phyloP scores from a whole-genome alignment of 306 rosid species.

The Prunus armeniaca region DNA sequence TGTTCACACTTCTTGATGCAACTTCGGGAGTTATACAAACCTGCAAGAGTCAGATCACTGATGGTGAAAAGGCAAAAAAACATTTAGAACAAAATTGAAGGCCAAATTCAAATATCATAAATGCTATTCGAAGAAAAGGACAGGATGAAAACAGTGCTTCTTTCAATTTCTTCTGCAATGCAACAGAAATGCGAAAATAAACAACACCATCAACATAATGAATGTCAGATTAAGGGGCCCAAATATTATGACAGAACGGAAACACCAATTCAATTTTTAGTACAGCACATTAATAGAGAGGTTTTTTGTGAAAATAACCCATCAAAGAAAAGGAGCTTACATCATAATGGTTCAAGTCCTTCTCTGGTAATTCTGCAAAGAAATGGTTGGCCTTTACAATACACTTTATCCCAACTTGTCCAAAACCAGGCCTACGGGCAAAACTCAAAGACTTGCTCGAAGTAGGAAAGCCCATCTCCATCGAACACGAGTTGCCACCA shows the following conservation, averaged over 20 bases:
- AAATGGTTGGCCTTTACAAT: constrained; percentile 96
- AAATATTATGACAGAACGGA: constrained; percentile 19
- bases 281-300: constrained; percentile 8
- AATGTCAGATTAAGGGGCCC: constrained; percentile 46
- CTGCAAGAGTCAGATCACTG: constrained; percentile 44
- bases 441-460: constrained; percentile 82
- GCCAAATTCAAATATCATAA: constrained; percentile 41
- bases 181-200: constrained; percentile 33
- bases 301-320: constrained; percentile 13
- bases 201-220: constrained; percentile 39
- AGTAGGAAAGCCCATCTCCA: constrained; percentile 66
- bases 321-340: constrained; percentile 49
- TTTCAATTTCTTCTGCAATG: constrained; percentile 31
- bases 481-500: constrained; percentile 44
- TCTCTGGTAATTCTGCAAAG: constrained; percentile 95
- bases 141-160: constrained; percentile 38
- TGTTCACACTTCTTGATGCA: constrained; percentile 73
- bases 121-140: constrained; percentile 50
- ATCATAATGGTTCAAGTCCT: constrained; percentile 96
- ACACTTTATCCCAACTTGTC: constrained; percentile 91
- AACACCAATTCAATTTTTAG: constrained; percentile 23
- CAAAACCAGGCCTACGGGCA: constrained; percentile 87
- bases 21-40: constrained; percentile 91
- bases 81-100: constrained; percentile 52
- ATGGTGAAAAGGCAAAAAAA: constrained; percentile 36